Percentiles rank a stretch among this genome's conserved stretches.
Conservation (phyloP, 2,329 filamentous ascomycete species). For the Diaporthe ampelina region DNA sequence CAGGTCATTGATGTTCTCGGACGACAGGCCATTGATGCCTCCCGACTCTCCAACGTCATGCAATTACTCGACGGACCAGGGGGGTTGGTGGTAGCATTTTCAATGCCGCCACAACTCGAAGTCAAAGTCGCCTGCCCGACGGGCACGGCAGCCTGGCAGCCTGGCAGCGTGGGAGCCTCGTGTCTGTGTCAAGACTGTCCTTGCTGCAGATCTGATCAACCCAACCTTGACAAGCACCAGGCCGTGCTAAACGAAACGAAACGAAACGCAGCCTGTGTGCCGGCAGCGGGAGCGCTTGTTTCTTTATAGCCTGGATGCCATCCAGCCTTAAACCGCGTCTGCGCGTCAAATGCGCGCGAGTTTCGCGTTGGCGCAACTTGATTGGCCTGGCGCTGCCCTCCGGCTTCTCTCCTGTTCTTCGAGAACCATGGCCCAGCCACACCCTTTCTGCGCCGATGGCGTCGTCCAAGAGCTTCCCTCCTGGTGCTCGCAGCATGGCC, state of each 20-base stretch:
- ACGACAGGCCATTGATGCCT: slow-evolving; percentile 8
- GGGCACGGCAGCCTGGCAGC: background rate
- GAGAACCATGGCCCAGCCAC: slow-evolving; percentile 32
- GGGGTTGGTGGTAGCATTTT: slow-evolving; percentile 10
- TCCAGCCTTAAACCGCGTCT: slow-evolving; percentile 39
- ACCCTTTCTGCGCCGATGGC: slow-evolving; percentile 8
- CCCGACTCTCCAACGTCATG: slow-evolving; percentile 22
- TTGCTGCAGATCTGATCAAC: slow-evolving; percentile 21
- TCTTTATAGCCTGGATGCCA: slow-evolving; percentile 27
- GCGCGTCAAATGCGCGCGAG: slow-evolving; percentile 39
- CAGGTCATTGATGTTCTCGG: slow-evolving; percentile 20
- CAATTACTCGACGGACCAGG: slow-evolving; percentile 28
- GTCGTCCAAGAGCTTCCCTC: slow-evolving; percentile 24
- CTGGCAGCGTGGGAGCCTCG: background rate
- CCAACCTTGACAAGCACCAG: background rate
- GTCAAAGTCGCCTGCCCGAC: slow-evolving; percentile 10
- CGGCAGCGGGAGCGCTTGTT: slow-evolving; percentile 35
- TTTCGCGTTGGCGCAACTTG: slow-evolving; percentile 29
- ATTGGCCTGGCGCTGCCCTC: slow-evolving; percentile 20
- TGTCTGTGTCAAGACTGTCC: background rate
- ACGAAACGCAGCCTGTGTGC: slow-evolving; percentile 14
- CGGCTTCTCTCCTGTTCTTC: slow-evolving; percentile 10
- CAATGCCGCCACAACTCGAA: slow-evolving; percentile 16
- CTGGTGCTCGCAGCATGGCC: slow-evolving; percentile 23
- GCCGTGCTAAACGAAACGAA: slow-evolving; percentile 10